A percentile compares a stretch with the other conserved stretches of the same genome.
Conservation (phyloP, 352 stramenopile species). For the Pythium sukuiense region DNA sequence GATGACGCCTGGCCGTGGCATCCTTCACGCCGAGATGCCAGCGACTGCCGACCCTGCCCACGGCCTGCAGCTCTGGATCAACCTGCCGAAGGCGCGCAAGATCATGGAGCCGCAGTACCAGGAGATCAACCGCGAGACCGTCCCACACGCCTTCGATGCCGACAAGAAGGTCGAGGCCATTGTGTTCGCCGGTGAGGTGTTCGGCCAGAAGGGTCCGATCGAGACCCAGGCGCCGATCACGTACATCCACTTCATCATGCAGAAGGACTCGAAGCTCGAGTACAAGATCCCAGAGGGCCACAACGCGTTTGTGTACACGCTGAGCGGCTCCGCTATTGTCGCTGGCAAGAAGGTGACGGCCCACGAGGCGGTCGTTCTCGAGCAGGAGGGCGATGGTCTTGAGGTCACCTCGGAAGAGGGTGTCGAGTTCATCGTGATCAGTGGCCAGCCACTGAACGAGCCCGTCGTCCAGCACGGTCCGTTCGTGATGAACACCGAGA, state of each 20-base stretch:
- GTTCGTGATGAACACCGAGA: conserved; percentile 69
- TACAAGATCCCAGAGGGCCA: conserved; percentile 30
- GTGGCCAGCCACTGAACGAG: conserved; percentile 58
- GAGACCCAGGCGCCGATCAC: conserved; percentile 31
- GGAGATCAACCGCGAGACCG: conserved; percentile 30
- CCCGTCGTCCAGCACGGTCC: conserved; percentile 66
- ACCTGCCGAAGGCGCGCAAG: conserved; percentile 34
- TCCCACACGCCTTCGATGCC: conserved; percentile 30
- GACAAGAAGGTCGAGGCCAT: conserved; percentile 34
- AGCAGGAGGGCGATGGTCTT: conserved; percentile 49
- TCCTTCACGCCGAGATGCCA: conserved; percentile 39
- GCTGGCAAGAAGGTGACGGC: conserved; percentile 29
- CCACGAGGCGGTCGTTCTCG: conserved; percentile 49
- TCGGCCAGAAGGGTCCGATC: conserved; percentile 32
- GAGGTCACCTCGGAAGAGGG: conserved; percentile 35
- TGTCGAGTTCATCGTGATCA: conserved; percentile 63
- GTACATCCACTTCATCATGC: conserved; percentile 43
- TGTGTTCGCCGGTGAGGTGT: conserved; percentile 39
- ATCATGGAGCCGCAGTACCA: conserved; percentile 42
- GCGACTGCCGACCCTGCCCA: conserved; percentile 23
- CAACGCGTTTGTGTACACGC: conserved; percentile 37
- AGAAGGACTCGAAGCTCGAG: conserved; percentile 24
- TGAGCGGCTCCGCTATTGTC: conserved; percentile 2
- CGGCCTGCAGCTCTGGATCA: conserved; percentile 43
- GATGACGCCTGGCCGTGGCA: conserved; percentile 39